Percentiles rank a stretch among this genome's conserved stretches.
phyloP scores from a whole-genome alignment of 2,329 filamentous ascomycete genomes.

The Arthrobotrys pseudoclavata region DNA sequence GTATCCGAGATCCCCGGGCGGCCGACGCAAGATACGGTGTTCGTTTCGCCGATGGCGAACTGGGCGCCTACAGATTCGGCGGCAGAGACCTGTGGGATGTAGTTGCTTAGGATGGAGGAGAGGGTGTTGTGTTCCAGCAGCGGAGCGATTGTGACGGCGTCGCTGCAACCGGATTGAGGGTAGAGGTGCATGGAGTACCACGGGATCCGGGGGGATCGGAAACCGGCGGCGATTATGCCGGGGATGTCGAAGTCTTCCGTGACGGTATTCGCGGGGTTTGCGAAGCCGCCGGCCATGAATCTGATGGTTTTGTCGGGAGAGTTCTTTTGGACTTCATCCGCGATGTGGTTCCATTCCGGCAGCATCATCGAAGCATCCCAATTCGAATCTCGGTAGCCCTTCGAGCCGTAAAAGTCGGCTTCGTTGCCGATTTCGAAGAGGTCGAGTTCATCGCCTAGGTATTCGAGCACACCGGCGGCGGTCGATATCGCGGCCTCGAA shows the following conservation, averaged over 20 bases:
- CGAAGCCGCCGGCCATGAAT: constrained; percentile 49
- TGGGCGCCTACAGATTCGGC: constrained; percentile 44
- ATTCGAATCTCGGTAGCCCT: constrained; percentile 20
- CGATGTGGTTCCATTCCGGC: constrained; percentile 51
- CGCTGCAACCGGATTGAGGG: constrained; percentile 45
- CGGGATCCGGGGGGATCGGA: constrained; percentile 27
- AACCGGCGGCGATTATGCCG: constrained; percentile 38
- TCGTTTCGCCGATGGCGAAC: constrained; percentile 64
- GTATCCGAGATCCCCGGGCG: constrained; percentile 62
- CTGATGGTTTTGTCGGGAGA: constrained; percentile 26
- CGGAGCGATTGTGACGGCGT: constrained; percentile 13
- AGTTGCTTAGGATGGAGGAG: constrained; percentile 22
- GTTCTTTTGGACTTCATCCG: constrained; percentile 32
- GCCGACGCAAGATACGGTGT: constrained; percentile 64
- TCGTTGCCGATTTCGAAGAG: constrained; percentile 55
- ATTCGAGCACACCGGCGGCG: constrained; percentile 37
- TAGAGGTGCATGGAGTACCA: constrained; percentile 54
- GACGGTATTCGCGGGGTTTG: constrained; percentile 33
- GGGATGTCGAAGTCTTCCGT: constrained; percentile 48
- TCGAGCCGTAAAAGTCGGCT: constrained; percentile 52
- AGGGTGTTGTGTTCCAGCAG: constrained; percentile 42
- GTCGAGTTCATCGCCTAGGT: constrained; percentile 40
- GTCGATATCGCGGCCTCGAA: constrained; percentile 51
- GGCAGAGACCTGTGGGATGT: constrained; percentile 43
- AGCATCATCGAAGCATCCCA: constrained; percentile 47